A percentile compares a stretch with the other conserved stretches of the same genome.
Conservation (phyloP, 345 rosid species). For the Psidium friedrichsthalianum region DNA sequence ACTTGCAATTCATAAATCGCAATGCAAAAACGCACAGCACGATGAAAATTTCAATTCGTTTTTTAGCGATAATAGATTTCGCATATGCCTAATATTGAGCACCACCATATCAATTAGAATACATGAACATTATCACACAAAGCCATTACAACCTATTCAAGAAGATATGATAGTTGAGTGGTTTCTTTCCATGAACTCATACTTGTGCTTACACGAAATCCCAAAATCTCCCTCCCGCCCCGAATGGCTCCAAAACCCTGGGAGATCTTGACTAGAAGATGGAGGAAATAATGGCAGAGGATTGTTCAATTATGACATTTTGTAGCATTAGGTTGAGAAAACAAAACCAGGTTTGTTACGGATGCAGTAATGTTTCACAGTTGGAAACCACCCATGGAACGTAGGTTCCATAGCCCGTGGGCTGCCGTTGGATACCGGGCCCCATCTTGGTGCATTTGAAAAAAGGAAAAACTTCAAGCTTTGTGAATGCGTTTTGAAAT, state of each 20-base stretch:
- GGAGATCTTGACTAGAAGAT: not conserved
- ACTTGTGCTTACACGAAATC: not conserved
- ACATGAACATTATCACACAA: not conserved
- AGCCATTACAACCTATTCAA: too few relatives aligned
- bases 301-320: not conserved
- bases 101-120: fast-evolving
- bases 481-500: not conserved
- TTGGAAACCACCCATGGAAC: not conserved
- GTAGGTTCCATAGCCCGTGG: not conserved
- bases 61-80: not conserved
- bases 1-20: too few relatives aligned
- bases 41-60: not conserved
- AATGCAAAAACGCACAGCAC: too few relatives aligned
- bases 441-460: not conserved
- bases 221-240: not conserved
- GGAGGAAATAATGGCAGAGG: not conserved
- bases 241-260: not conserved
- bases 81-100: not conserved
- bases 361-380: not conserved
- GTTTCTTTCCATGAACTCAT: fast-evolving
- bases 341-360: not conserved
- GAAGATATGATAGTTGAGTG: not conserved
- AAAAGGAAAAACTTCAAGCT: not conserved
- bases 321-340: not conserved
- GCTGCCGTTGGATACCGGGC: not conserved